Evolutionary conservation across 495 filamentous ascomycete species (phyloP).

Genomic region (Evernia prunastri): DNA sequence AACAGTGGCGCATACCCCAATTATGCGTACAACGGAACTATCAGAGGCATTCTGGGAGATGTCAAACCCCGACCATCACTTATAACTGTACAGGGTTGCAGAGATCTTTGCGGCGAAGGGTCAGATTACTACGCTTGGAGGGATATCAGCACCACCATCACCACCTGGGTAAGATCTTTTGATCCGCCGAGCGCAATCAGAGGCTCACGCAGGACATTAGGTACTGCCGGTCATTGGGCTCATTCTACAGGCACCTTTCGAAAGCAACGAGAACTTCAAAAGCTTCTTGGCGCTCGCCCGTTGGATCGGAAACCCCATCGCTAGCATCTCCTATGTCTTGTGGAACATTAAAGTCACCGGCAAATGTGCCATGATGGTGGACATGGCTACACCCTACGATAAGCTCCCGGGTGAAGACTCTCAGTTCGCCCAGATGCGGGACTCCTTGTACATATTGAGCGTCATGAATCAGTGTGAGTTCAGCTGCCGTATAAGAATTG

Average conservation of each 20-base stretch:
- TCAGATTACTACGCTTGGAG: constrained; percentile 27
- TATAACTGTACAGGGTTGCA: constrained; percentile 30
- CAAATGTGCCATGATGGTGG: constrained; percentile 41
- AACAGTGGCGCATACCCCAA: constrained; percentile 11
- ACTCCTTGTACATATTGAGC: constrained; percentile 40
- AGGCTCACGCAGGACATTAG: not conserved
- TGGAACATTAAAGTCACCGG: constrained; percentile 45
- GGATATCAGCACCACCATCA: constrained; percentile 35
- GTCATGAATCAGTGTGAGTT: constrained; percentile 39
- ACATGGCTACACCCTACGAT: constrained; percentile 37
- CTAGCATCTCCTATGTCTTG: constrained; percentile 36
- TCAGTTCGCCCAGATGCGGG: constrained; percentile 36
- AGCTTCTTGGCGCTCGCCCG: constrained; percentile 33
- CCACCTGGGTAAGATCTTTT: constrained; percentile 35
- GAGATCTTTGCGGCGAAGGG: constrained; percentile 30
- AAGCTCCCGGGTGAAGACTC: constrained; percentile 25
- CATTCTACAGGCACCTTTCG: constrained; percentile 39
- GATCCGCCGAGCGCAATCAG: not conserved
- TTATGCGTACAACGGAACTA: not conserved
- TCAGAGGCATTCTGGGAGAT: constrained; percentile 1
- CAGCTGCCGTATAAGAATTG: not conserved
- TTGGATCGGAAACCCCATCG: constrained; percentile 39
- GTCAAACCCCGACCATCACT: not conserved
- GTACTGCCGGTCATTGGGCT: not conserved
- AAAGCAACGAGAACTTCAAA: constrained; percentile 36